Base-by-base conservation (phyloP, 768 basidiomycete genomes). In the Suillus occidentalis region DNA sequence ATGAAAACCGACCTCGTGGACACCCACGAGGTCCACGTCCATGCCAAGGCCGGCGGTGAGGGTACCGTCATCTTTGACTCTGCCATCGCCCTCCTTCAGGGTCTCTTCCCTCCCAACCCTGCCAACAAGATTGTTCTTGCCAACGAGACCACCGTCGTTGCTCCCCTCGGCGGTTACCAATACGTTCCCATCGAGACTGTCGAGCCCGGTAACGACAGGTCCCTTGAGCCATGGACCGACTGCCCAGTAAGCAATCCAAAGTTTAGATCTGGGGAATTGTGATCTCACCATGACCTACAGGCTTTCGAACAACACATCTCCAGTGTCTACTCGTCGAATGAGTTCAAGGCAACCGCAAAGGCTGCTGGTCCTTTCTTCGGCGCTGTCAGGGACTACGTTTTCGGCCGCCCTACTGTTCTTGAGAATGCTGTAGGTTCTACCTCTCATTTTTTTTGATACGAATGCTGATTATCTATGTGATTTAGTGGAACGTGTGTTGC, bases 111-210 rank as follows among this genome's bases (percentile, higher is more conserved):
- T 28, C 92, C 93, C n/a, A 90, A 84, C 72, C 77, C 81, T 12
- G 81, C 84, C 43, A 90, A 91, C 78, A 87, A 84, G 72, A 89
- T 90, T 69, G 81, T 81, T 7, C 87, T 96, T 18, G 94, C 94
- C 3, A 92, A 96, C 67, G 91, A 87, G 63, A 86, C 87, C 16
- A 85, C 81, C 31, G 80, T 95, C 68, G 76, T 85, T 25, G 86
- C 90, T 2, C 93, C 94, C 31, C 84, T 95, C 10, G 85, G 86
- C 18, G 91, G 92, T 3, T 95, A 94, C 76, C 92, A 94, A 77
- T 95, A 95, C 68, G 85, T 95, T 57, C 91, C 93, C 1, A 91
- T 93, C 37, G 89, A 94, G 80, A 92, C 92, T n/a, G 89, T 95
- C 58, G 91, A 93, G 75, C 90, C 92, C 36, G 84, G 83, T 61